Percentiles rank a stretch among this genome's conserved stretches.
Evolutionary conservation across 2,329 filamentous ascomycete genomes (phyloP).

Genomic region (Pezicula radicicola): DNA sequence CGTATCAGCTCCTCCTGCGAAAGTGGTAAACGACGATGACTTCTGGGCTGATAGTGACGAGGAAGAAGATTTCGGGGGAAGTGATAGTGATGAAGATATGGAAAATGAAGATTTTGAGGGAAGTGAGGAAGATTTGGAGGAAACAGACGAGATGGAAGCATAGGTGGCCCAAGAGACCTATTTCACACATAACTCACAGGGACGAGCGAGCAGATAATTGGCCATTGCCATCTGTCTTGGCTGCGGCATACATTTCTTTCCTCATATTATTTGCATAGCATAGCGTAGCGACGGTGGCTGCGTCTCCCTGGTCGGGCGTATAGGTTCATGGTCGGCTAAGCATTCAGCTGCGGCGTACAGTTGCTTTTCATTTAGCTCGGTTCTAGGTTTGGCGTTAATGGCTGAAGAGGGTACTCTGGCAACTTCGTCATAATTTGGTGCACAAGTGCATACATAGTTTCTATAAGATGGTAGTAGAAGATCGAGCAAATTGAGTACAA

Average conservation of each 20-base stretch:
- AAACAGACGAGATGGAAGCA: conserved; percentile 9
- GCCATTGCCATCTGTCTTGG: neutral
- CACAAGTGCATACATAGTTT: neutral
- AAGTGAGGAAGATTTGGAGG: conserved; percentile 16
- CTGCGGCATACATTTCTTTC: neutral
- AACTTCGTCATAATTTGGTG: neutral
- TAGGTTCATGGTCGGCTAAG: conserved; percentile 7
- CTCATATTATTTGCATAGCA: conserved; percentile 7
- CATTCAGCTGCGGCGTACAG: conserved; percentile 3
- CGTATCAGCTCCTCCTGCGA: conserved; percentile 57
- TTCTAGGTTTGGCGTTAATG: neutral
- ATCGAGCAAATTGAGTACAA: too few relatives aligned
- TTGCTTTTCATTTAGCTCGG: conserved; percentile 3
- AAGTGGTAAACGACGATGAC: conserved; percentile 70
- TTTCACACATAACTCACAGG: neutral
- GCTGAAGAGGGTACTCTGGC: neutral
- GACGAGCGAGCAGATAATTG: neutral
- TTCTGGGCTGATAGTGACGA: conserved; percentile 80
- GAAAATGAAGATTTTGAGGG: conserved; percentile 48
- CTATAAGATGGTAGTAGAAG: too few relatives aligned
- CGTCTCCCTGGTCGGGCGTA: conserved; percentile 15
- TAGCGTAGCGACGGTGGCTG: conserved; percentile 19
- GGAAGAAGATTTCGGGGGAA: conserved; percentile 75
- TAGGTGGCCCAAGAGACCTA: neutral
- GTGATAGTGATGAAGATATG: conserved; percentile 61